Percentiles rank a stretch among this genome's conserved stretches.
Evolutionary conservation across 129 eudicot genomes (phyloP).

Genomic region (Deinandra increscens): DNA sequence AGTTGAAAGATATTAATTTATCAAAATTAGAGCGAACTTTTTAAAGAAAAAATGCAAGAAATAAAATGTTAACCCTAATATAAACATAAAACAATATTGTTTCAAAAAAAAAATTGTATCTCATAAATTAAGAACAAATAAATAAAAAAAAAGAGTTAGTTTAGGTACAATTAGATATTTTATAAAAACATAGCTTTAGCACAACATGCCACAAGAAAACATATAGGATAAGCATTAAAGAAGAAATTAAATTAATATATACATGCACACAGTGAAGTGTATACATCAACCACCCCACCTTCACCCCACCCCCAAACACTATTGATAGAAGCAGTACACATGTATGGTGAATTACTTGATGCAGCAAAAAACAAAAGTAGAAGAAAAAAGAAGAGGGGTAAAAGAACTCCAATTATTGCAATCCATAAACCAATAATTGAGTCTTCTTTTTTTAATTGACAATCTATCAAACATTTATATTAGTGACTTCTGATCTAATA

Average conservation of each 20-base stretch:
- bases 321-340: conserved; percentile 34
- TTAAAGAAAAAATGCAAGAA: too few relatives aligned
- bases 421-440: conserved; percentile 44
- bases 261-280: conserved; percentile 27
- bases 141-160: not conserved
- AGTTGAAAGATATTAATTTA: too few relatives aligned
- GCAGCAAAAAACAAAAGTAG: conserved; percentile 37
- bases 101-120: not conserved
- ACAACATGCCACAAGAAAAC: not conserved
- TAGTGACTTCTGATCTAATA: conserved; percentile 17
- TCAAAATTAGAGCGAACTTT: too few relatives aligned
- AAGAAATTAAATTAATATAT: conserved; percentile 9
- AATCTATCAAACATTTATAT: conserved; percentile 23
- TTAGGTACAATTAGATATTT: not conserved
- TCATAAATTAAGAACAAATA: too few relatives aligned
- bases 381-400: conserved; percentile 34
- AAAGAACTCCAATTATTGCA: conserved; percentile 42
- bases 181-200: not conserved
- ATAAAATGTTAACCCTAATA: not conserved
- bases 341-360: conserved; percentile 21
- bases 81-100: not conserved
- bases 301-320: conserved; percentile 31
- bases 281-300: conserved; percentile 35
- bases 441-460: conserved; percentile 28
- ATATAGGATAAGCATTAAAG: conserved; percentile 13